Base-by-base conservation (phyloP, 179 eudicot species). In the Camellia oleifera region DNA sequence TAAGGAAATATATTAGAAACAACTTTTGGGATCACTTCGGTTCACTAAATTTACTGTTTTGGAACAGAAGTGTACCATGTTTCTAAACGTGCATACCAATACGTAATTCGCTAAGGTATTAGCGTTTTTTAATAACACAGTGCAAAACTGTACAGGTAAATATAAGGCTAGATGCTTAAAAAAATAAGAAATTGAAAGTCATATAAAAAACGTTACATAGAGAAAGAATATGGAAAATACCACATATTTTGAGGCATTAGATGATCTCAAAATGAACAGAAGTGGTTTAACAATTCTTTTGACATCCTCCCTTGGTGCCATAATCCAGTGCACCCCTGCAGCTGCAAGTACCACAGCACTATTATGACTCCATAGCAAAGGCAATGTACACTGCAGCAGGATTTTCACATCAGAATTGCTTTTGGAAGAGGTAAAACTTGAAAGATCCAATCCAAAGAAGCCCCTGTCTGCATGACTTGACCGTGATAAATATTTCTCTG, bases 321-420 rank as follows among this genome's bases (percentile, higher is more conserved):
- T 89, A 77, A 97, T 94, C 99, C 99, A 97, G 84, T 97, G 99
- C 77, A 97, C 90, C 73, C 97, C 99, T 68, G 97, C 92, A 88
- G 99, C 97, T 79, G 98, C 98, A 84, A 97, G 93, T 82, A 97
- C 97, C 72, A 97, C 99, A 12, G 97, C 98, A 87, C 98, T 92
- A 74, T 97, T 97, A 67, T 91, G 97, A 88, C 98, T 94, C 99
- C 99, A 97, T 80, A 97, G 86, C 78, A 97, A 90, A 53, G 99
- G 99, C 18, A 86, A 90, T 42, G 99, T 93, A 81, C 98, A 89
- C 85, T 88, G 94, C 81, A 97, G 86, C 83, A 97, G 88, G 79
- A 97, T 83, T 91, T 89, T 93, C 78, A 97, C 87, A 81, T 93
- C 97, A 81, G 93, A 91, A 82, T 94, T 90, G 77, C 84, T 83